Evolutionary conservation across 306 rosid species (phyloP).

Genomic region (Cicer chorassanicum): DNA sequence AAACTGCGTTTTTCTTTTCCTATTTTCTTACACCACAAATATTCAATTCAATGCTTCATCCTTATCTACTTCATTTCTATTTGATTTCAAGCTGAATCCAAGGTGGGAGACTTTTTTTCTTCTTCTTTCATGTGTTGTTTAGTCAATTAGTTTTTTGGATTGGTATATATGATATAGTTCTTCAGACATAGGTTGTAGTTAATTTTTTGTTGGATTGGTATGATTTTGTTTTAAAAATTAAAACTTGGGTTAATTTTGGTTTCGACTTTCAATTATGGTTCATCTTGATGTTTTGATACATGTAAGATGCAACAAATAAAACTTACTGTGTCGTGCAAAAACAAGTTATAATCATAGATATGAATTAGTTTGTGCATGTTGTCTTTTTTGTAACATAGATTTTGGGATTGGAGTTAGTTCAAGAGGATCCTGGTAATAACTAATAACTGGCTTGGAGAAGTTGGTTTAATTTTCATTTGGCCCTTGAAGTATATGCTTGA

Average conservation of each 20-base stretch:
- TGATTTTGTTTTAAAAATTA: not conserved
- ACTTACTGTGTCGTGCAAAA: not conserved
- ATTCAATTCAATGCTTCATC: not conserved
- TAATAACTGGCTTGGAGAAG: not conserved
- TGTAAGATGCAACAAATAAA: not conserved
- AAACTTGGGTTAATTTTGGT: conserved; percentile 19
- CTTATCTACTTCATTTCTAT: conserved; percentile 20
- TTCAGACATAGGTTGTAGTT: not conserved
- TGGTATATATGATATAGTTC: conserved; percentile 10
- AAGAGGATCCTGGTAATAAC: not conserved
- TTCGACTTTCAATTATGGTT: conserved; percentile 42
- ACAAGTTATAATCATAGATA: conserved; percentile 6
- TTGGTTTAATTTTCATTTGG: conserved; percentile 26
- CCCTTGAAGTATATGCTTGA: conserved; percentile 35
- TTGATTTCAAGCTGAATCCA: conserved; percentile 44
- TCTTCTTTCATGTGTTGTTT: conserved; percentile 11
- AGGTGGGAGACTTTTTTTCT: conserved; percentile 37
- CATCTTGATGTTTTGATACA: not conserved
- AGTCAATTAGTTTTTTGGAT: conserved; percentile 33
- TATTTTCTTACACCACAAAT: not conserved
- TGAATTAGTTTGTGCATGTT: conserved; percentile 37
- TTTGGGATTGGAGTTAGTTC: not conserved
- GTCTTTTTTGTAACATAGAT: not conserved
- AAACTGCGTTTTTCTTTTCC: conserved; percentile 27
- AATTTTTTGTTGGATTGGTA: not conserved